Conservation (phyloP, 495 filamentous ascomycete genomes). For the Durotheca rogersii region DNA sequence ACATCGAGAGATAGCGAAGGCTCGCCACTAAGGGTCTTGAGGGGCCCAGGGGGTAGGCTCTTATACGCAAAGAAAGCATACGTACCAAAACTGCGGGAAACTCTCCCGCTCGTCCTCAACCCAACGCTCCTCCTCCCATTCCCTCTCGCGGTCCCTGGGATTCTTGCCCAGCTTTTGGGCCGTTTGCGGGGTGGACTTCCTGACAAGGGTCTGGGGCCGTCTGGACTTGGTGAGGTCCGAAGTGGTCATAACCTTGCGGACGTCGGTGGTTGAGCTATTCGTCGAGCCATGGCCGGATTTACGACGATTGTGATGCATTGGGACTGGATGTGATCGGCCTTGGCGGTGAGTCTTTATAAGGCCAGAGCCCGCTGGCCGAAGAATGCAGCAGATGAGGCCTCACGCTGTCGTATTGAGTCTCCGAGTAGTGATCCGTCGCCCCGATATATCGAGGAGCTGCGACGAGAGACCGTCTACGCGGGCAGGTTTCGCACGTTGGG, state of each 20-base stretch:
- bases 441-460: conserved; percentile 18
- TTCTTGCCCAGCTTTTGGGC: conserved; percentile 46
- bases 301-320: conserved; percentile 53
- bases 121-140: conserved; percentile 48
- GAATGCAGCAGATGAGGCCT: conserved; percentile 10
- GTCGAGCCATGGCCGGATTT: conserved; percentile 50
- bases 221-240: conserved; percentile 40
- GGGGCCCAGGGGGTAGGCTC: neutral
- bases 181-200: conserved; percentile 42
- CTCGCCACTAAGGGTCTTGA: conserved; percentile 4
- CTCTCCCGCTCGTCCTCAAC: conserved; percentile 52
- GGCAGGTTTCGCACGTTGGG: conserved; percentile 17
- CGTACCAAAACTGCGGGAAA: conserved; percentile 55
- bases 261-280: conserved; percentile 52
- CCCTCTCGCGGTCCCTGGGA: conserved; percentile 46
- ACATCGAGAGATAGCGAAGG: conserved; percentile 7
- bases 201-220: conserved; percentile 40
- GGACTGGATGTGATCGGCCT: conserved; percentile 22
- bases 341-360: conserved; percentile 9
- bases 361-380: conserved; percentile 13
- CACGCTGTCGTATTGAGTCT: conserved; percentile 1
- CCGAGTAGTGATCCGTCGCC: conserved; percentile 6
- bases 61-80: conserved; percentile 10
- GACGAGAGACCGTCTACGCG: conserved; percentile 23
- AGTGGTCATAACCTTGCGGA: conserved; percentile 43